Percentiles rank a stretch among this genome's conserved stretches.
Conservation (phyloP, 495 filamentous ascomycete species). For the Penicillium angulare region DNA sequence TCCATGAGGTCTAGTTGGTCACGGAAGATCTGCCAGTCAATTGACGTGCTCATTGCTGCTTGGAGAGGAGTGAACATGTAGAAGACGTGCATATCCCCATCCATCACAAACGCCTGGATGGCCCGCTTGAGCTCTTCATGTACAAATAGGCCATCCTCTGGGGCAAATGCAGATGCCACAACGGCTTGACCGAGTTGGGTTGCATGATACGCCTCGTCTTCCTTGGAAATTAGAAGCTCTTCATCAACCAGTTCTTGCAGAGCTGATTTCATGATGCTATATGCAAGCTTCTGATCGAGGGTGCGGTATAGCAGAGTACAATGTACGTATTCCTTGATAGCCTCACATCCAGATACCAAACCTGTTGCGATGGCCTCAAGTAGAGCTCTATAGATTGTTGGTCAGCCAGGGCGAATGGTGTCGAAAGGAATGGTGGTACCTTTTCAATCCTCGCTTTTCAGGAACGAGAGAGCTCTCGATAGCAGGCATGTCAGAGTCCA, state of each 20-base stretch:
- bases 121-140: conserved; percentile 67
- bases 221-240: conserved; percentile 29
- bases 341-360: conserved; percentile 64
- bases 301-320: conserved; percentile 66
- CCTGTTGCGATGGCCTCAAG: conserved; percentile 73
- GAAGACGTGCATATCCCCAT: conserved; percentile 81
- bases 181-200: conserved; percentile 70
- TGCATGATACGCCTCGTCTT: conserved; percentile 56
- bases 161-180: conserved; percentile 69
- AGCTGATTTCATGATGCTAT: conserved; percentile 52
- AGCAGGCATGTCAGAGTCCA: conserved; percentile 70
- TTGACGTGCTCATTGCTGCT: conserved; percentile 40
- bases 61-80: conserved; percentile 77
- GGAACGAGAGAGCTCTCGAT: conserved; percentile 68
- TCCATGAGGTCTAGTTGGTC: conserved; percentile 68
- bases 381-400: conserved; percentile 53
- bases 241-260: conserved; percentile 51
- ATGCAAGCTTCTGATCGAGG: conserved; percentile 53
- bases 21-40: conserved; percentile 75
- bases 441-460: conserved; percentile 66
- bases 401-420: background rate
- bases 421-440: conserved; percentile 34
- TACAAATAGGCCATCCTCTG: conserved; percentile 75
- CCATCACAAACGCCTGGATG: conserved; percentile 74
- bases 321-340: conserved; percentile 68